Evolutionary conservation across 2,329 filamentous ascomycete genomes (phyloP), one percentile per base, ranked within the genome.

Genomic region (Fusarium keratoplasticum): DNA sequence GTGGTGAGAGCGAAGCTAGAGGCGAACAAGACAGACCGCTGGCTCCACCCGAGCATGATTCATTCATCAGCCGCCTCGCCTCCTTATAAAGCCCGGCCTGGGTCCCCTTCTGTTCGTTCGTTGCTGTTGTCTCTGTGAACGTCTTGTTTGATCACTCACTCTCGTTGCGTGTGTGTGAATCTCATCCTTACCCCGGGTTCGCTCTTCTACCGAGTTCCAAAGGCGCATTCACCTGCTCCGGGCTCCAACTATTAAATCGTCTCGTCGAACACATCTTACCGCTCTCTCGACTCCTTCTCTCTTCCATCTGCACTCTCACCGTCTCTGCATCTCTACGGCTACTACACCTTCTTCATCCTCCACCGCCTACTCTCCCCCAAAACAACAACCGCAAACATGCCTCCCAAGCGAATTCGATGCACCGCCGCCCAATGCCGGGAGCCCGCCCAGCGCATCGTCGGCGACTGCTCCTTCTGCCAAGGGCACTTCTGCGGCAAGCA

Each of bases 401-500:
- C 92, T 73, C 89, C 91, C 72, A 94, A 93, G 86, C 95, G 94
- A 88, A 91, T 93, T 77, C 92, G 94, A 78, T 98, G 96, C 88
- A 93, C 89, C 75, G 95, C 94, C 87, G 95, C 96, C 85, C 92
- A 95, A 77, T 98, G 96, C 91, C 94, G 91, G 82, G 92, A 95
- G 78, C 89, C 90, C 33, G 95, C 95, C 18, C 95, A 98, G 84
- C 93, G 94, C 75, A 98, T 99, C 80, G 94, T 98, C 69, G 96
- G 96, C 64, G 96, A 98, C 86, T 99, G 96, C 85, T 93, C 92
- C 71, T 98, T 98, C 88, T 99, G 96, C 87, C 88, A 93, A 65
- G 95, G 95, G 54, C 94, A 97, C 82, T 98, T 94, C 87, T 99
- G 96, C 85, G 94, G 94, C 78, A 97, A 95, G 87, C 96, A 99